Percentiles rank a stretch among this genome's conserved stretches.
These are phyloP conservation scores for Pittosporum tobira DNA, from an alignment of 129 eudicot species.

Conservation along the genomic window DNA sequence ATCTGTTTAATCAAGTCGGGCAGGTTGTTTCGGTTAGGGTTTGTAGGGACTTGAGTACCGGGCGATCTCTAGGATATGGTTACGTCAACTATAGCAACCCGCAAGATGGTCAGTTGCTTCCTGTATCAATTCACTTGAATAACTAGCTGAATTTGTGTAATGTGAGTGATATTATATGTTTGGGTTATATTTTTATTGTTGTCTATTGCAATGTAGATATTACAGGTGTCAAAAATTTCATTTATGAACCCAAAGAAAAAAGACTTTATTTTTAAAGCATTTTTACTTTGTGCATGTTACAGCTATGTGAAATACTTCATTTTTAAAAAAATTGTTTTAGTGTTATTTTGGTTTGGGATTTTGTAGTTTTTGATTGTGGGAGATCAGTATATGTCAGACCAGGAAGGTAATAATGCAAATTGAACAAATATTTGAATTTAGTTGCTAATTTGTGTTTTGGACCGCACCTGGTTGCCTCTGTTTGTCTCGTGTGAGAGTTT, in stretches of 20 bases:
- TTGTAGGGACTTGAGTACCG: slow-evolving; percentile 58
- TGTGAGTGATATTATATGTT: neutral
- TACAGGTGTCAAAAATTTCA: no score
- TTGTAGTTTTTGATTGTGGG: neutral
- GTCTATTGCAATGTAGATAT: no score
- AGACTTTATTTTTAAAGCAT: no score
- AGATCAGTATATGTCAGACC: neutral
- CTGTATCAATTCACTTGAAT: neutral
- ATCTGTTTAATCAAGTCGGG: slow-evolving; percentile 65
- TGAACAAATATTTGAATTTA: no score
- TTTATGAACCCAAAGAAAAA: no score
- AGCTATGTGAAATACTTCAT: no score
- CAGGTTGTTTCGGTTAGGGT: slow-evolving; percentile 88
- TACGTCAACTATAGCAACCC: slow-evolving; percentile 65
- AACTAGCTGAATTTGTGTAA: neutral
- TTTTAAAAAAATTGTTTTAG: no score
- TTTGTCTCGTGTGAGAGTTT: neutral
- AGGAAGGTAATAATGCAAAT: neutral
- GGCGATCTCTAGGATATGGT: slow-evolving; percentile 75
- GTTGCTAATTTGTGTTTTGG: no score
- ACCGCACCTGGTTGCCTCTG: no score
- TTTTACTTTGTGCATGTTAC: no score
- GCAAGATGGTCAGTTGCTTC: slow-evolving; percentile 47
- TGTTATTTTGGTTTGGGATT: no score
- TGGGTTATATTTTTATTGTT: neutral